Evolutionary conservation across 179 eudicot species (phyloP), one percentile per base, ranked within the genome.

Genomic region (Camellia oleifera): DNA sequence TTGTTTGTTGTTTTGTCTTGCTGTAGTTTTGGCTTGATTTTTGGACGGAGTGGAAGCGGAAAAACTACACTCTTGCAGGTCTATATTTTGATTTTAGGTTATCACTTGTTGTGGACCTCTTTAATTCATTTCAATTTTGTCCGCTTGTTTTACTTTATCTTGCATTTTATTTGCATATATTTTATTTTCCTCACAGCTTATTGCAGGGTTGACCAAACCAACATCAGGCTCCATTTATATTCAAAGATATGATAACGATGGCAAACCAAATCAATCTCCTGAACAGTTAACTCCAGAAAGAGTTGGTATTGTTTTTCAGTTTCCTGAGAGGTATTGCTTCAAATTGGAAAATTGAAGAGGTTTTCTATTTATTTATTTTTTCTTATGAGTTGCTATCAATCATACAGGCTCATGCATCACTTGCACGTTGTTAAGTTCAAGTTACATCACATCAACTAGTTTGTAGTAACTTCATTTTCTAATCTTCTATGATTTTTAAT

Each of bases 1-100:
- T 26, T 32, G 11, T 56, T 52, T 75, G 0, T 81, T 62, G 56
- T 79, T 68, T 26, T 75, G 69, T 32, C 57, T 77, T 78, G 48
- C 26, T 85, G 67, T 87, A 96, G 99, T 85, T 89, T 91, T 83
- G 98, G 98, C 77, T 89, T 94, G 88, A 95, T 95, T 69, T 96
- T 90, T 86, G 98, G 99, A 82, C 91, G 97, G 69, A 96, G 99
- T 91, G 99, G 99, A 81, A 96, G 99, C 82, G 99, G 99, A 18
- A 94, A 96, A 88, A 94, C 97, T 52, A 96, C 99, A 80, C 87
- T 96, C 57, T 87, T 96, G 92, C 99, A 96, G 98, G 99, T 89
- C 48, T 72, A 64, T 10, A 17, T 62, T 15, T 61, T 61, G 63
- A 65, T 52, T 65, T 65, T 3, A 7, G 60, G 53, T 50, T 18